phyloP scores from a whole-genome alignment of 768 basidiomycete genomes.

The Suillus americanus region DNA sequence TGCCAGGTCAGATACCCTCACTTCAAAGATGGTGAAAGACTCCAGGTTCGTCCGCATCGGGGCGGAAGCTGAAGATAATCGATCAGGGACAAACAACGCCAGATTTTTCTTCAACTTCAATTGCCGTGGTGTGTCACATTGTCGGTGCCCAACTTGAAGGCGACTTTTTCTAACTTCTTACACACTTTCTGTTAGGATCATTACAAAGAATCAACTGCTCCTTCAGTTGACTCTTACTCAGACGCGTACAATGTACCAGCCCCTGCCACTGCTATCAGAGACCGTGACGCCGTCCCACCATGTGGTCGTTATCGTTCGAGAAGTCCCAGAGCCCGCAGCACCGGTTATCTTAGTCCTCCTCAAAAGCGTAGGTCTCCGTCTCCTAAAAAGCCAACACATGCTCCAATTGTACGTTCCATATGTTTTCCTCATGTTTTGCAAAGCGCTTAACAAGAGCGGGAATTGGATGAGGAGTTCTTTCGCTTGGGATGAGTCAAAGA shows the following conservation, averaged over 20 bases:
- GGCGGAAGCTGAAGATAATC: too few species aligned
- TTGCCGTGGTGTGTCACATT: conserved; percentile 55
- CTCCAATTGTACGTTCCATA: conserved; percentile 60
- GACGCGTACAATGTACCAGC: conserved; percentile 77
- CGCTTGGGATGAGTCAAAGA: conserved; percentile 90
- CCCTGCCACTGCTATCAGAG: conserved; percentile 40
- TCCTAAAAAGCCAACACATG: conserved; percentile 65
- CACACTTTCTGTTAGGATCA: conserved; percentile 33
- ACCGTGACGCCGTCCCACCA: conserved; percentile 53
- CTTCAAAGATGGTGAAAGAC: too few species aligned
- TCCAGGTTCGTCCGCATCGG: too few species aligned
- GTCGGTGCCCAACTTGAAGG: conserved; percentile 9
- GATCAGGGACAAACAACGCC: too few species aligned
- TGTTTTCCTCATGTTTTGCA: conserved; percentile 13
- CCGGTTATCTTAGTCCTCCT: conserved; percentile 55
- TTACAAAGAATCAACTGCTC: conserved; percentile 63
- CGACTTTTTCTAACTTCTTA: conserved; percentile 5
- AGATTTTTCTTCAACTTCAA: too few species aligned
- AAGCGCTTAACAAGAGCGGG: conserved; percentile 68
- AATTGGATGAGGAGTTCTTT: conserved; percentile 92
- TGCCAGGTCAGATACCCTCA: too few species aligned
- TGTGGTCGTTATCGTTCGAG: conserved; percentile 77
- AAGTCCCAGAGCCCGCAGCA: conserved; percentile 50
- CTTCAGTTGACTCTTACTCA: conserved; percentile 77
- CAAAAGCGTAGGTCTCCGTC: conserved; percentile 58